These are phyloP conservation scores for Tephrocybe rancida DNA, from an alignment of 768 basidiomycete genomes.

Conservation along the genomic window DNA sequence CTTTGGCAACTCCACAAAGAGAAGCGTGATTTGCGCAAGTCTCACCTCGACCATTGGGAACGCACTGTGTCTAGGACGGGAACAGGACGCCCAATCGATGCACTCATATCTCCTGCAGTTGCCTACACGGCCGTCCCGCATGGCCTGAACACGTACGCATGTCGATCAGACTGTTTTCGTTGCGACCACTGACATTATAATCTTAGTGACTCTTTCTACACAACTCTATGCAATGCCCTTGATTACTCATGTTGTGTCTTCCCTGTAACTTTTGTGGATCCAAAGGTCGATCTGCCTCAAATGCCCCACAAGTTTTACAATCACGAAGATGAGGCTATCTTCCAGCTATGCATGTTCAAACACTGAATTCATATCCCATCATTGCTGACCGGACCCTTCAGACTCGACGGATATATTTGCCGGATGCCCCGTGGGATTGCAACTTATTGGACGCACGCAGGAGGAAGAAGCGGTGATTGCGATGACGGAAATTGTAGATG, in stretches of 20 bases:
- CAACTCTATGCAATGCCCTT: constrained; percentile 63
- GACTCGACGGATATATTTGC: constrained; percentile 58
- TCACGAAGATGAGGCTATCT: constrained; percentile 51
- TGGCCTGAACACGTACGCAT: constrained; percentile 53
- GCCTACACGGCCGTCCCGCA: constrained; percentile 66
- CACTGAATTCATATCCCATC: background rate
- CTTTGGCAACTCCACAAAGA: constrained; percentile 66
- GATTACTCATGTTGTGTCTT: constrained; percentile 64
- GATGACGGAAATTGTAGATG: constrained; percentile 67
- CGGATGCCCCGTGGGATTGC: constrained; percentile 63
- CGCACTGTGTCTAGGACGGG: constrained; percentile 49
- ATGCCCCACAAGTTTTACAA: constrained; percentile 54
- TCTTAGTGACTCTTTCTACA: constrained; percentile 57
- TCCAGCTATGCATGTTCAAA: constrained; percentile 53
- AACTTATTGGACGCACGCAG: constrained; percentile 64
- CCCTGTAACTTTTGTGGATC: constrained; percentile 68
- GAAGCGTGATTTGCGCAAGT: constrained; percentile 52
- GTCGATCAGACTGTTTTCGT: background rate
- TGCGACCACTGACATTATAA: too few relatives aligned
- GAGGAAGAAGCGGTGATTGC: constrained; percentile 75
- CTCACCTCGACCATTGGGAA: constrained; percentile 67
- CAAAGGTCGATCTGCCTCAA: constrained; percentile 47
- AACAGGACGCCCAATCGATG: constrained; percentile 73
- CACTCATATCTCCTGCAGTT: constrained; percentile 66
- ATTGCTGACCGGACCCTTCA: constrained; percentile 21